Evolutionary conservation across 306 rosid genomes (phyloP).

Genomic region (Calophaca sinica): DNA sequence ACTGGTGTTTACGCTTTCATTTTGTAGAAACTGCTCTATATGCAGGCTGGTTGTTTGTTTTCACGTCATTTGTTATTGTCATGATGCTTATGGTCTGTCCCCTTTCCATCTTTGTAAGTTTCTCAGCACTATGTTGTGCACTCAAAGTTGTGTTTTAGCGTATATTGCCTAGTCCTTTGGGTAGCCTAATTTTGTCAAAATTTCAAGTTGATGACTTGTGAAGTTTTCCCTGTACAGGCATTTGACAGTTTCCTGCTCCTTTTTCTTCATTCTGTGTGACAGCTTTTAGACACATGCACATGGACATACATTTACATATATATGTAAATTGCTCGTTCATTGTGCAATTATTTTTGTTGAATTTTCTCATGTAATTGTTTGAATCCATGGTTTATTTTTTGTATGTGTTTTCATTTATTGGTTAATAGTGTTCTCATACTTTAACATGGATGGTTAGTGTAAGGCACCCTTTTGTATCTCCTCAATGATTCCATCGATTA

Average conservation of each 20-base stretch:
- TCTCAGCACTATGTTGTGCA: conserved; percentile 26
- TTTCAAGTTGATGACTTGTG: conserved; percentile 29
- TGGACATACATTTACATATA: not conserved
- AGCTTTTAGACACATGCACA: not conserved
- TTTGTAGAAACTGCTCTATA: conserved; percentile 35
- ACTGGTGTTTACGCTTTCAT: conserved; percentile 27
- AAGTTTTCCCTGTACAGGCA: conserved; percentile 9
- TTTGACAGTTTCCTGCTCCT: conserved; percentile 9
- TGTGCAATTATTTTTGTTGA: conserved; percentile 19
- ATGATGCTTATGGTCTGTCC: not conserved
- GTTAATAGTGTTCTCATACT: not conserved
- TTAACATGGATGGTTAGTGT: not conserved
- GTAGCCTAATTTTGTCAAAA: conserved; percentile 7
- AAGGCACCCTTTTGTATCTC: not conserved
- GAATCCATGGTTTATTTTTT: not conserved
- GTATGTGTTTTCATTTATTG: conserved; percentile 3
- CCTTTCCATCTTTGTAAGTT: not conserved
- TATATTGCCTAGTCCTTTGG: conserved; percentile 37
- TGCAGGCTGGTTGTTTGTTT: conserved; percentile 33
- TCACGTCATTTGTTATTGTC: conserved; percentile 2
- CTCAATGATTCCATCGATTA: not conserved
- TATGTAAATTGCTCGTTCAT: not conserved
- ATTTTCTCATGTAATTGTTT: not conserved
- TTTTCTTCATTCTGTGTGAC: not conserved
- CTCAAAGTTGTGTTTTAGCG: conserved; percentile 32